Percentiles rank a stretch among this genome's conserved stretches.
Evolutionary conservation across 257 asterid genomes (phyloP).

Genomic region (Solanum megistacrolobum): DNA sequence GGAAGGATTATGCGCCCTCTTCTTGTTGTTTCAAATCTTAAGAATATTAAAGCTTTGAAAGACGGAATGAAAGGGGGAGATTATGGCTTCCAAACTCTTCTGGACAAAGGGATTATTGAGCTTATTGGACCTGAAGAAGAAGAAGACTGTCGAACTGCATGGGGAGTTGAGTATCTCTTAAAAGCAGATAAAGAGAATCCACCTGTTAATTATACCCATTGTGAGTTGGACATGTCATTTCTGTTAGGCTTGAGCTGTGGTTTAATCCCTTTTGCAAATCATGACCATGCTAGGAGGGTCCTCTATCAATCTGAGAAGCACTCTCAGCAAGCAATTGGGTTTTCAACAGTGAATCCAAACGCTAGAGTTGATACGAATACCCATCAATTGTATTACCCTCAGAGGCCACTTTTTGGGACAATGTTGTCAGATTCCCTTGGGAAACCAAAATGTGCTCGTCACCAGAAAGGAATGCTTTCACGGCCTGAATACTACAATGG

Average conservation of each 20-base stretch:
- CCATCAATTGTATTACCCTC: conserved; percentile 86
- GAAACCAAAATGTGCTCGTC: conserved; percentile 32
- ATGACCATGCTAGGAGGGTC: conserved; percentile 82
- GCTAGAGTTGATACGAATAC: conserved; percentile 66
- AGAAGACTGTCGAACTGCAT: conserved; percentile 80
- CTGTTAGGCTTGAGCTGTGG: conserved; percentile 83
- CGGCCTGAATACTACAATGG: conserved; percentile 85
- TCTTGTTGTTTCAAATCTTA: conserved; percentile 59
- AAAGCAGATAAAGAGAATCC: conserved; percentile 44
- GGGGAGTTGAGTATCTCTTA: conserved; percentile 64
- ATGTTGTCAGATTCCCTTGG: conserved; percentile 81
- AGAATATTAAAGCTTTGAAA: conserved; percentile 36
- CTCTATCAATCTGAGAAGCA: conserved; percentile 93
- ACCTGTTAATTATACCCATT: conserved; percentile 62
- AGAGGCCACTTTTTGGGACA: conserved; percentile 71
- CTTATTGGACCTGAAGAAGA: conserved; percentile 93
- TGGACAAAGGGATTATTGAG: conserved; percentile 66
- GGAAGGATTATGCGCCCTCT: conserved; percentile 98
- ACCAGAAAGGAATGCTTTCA: conserved; percentile 56
- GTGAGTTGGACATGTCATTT: conserved; percentile 81
- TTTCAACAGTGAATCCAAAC: conserved; percentile 54
- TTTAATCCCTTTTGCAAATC: conserved; percentile 81
- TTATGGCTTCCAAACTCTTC: conserved; percentile 46
- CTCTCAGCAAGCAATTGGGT: conserved; percentile 96
- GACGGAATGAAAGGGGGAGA: conserved; percentile 30